phyloP scores from a whole-genome alignment of 2,329 filamentous ascomycete genomes.

The Talaromyces verruculosus region DNA sequence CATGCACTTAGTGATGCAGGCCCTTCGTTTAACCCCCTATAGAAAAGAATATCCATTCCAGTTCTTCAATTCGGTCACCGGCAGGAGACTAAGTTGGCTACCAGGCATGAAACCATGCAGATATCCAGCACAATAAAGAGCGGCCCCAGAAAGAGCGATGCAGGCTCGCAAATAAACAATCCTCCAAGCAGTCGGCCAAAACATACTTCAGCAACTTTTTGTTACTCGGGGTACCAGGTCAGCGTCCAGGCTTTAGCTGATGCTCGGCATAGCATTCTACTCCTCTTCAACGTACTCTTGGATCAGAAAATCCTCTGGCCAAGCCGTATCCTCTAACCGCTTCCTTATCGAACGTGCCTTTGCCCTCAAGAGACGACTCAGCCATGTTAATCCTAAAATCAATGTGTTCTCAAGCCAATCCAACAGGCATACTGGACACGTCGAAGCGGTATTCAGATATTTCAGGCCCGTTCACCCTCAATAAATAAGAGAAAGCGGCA shows the following conservation, averaged over 20 bases:
- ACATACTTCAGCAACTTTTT: background rate
- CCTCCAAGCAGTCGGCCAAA: background rate
- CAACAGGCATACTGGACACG: background rate
- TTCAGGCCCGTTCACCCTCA: background rate
- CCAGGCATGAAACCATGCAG: background rate
- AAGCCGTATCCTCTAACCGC: background rate
- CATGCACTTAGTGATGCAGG: background rate
- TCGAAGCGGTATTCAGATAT: background rate
- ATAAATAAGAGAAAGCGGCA: background rate
- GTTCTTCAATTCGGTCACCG: background rate
- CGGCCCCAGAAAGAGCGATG: background rate
- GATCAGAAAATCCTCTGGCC: background rate
- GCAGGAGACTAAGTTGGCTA: background rate
- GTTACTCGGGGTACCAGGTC: background rate
- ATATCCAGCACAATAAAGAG: background rate
- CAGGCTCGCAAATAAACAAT: background rate
- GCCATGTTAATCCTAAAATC: background rate
- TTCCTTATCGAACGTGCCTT: background rate
- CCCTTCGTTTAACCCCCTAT: background rate
- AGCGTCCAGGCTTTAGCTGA: background rate
- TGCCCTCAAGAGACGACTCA: background rate
- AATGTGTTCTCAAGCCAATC: background rate
- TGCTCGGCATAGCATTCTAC: background rate
- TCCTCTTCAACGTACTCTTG: background rate
- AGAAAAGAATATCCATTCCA: background rate